Evolutionary conservation across 169 alveolate species (phyloP).

Genomic region (Cytauxzoon felis): DNA sequence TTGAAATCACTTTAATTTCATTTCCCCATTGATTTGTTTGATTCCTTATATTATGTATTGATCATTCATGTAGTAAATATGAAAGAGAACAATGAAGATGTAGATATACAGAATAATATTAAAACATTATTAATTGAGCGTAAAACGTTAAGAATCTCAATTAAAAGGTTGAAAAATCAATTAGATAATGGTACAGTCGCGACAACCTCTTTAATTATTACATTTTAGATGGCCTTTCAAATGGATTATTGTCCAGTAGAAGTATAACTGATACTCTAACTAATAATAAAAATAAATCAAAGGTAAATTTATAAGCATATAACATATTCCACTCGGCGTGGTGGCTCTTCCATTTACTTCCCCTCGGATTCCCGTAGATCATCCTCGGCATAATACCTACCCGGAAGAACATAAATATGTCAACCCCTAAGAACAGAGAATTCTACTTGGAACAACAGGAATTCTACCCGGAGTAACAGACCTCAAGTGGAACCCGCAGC

Average conservation of each 20-base stretch:
- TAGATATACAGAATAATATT: slow-evolving; percentile 9
- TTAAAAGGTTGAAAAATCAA: slow-evolving; percentile 28
- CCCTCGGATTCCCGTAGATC: no score
- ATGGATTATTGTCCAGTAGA: slow-evolving; percentile 34
- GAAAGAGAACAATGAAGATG: background rate
- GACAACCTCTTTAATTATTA: background rate
- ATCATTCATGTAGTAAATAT: background rate
- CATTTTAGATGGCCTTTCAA: slow-evolving; percentile 28
- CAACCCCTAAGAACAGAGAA: no score
- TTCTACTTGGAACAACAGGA: no score
- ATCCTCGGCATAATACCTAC: no score
- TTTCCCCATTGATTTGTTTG: background rate
- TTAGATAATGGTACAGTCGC: slow-evolving; percentile 21
- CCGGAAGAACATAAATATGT: no score
- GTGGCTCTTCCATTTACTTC: no score
- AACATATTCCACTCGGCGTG: no score
- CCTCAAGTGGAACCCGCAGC: no score
- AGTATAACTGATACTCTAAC: background rate
- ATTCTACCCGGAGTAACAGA: no score
- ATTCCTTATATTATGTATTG: background rate
- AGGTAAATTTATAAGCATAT: no score
- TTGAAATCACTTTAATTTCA: background rate
- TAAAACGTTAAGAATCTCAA: slow-evolving; percentile 1
- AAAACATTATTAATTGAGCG: slow-evolving; percentile 39
- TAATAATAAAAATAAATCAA: slow-evolving; percentile 6